Percentiles rank a stretch among this genome's conserved stretches.
phyloP scores from a whole-genome alignment of 2,329 filamentous ascomycete species.

The Endocalyx cinctus region DNA sequence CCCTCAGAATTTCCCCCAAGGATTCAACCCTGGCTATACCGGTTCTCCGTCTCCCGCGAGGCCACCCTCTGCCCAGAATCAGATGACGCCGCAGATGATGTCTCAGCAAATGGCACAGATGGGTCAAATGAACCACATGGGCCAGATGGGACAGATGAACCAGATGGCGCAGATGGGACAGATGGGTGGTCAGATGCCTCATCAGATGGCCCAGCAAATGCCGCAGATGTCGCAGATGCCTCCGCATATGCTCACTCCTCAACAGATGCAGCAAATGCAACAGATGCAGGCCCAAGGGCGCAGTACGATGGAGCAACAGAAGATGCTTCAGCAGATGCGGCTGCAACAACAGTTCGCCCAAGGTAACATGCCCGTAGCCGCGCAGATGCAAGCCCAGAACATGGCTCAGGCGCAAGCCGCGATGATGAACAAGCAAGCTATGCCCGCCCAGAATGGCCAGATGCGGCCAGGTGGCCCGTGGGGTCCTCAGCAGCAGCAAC shows the following conservation, averaged over 20 bases:
- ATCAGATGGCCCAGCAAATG: conserved; percentile 36
- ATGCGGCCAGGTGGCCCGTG: conserved; percentile 43
- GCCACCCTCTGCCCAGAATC: conserved; percentile 50
- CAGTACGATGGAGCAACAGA: conserved; percentile 64
- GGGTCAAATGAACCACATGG: conserved; percentile 25
- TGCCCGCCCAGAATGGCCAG: conserved; percentile 53
- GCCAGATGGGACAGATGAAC: conserved; percentile 27
- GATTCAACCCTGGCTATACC: conserved; percentile 55
- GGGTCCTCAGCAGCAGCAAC: conserved; percentile 44
- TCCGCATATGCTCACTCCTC: conserved; percentile 28
- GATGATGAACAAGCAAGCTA: conserved; percentile 50
- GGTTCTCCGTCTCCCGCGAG: conserved; percentile 52
- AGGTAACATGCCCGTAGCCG: conserved; percentile 43
- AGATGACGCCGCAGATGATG: conserved; percentile 52
- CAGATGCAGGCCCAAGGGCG: conserved; percentile 41
- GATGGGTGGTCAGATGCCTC: conserved; percentile 33
- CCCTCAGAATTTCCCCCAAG: conserved; percentile 50
- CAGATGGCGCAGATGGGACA: conserved; percentile 29
- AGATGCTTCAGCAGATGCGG: conserved; percentile 76
- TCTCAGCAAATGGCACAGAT: conserved; percentile 40
- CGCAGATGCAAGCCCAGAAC: conserved; percentile 47
- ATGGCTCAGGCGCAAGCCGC: conserved; percentile 38
- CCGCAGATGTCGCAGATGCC: conserved; percentile 44
- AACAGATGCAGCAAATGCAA: conserved; percentile 44
- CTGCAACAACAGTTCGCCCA: conserved; percentile 72